phyloP scores from a whole-genome alignment of 2,329 filamentous ascomycete species.

The Xylariaceae sp. region DNA sequence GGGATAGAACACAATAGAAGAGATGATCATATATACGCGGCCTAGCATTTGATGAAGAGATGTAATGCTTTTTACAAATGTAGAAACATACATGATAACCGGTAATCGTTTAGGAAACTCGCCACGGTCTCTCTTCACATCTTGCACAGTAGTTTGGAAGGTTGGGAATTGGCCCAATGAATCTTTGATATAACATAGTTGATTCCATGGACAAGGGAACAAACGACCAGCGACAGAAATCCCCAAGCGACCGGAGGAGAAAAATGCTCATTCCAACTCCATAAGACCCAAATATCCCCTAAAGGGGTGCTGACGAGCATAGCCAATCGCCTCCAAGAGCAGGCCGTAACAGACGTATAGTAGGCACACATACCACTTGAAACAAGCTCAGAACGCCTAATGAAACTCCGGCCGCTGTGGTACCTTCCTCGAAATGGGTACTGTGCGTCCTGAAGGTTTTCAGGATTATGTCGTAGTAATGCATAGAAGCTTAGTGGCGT shows the following conservation, averaged over 20 bases:
- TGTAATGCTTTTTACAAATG: conserved; percentile 8
- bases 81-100: conserved; percentile 7
- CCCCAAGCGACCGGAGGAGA: background rate
- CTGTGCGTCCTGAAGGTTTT: conserved; percentile 8
- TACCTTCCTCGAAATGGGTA: conserved; percentile 16
- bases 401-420: conserved; percentile 38
- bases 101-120: background rate
- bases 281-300: conserved; percentile 8
- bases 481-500: conserved; percentile 30
- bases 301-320: conserved; percentile 8
- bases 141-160: background rate
- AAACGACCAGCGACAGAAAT: conserved; percentile 4
- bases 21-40: too few species aligned
- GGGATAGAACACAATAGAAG: too few species aligned
- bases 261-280: conserved; percentile 13
- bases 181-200: conserved; percentile 8
- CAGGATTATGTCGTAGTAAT: conserved; percentile 34
- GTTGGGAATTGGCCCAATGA: conserved; percentile 1
- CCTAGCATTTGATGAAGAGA: background rate
- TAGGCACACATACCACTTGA: conserved; percentile 12
- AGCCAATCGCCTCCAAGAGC: conserved; percentile 7
- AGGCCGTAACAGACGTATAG: conserved; percentile 10
- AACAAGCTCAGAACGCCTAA: conserved; percentile 38
- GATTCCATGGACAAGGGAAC: conserved; percentile 4
- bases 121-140: background rate